Evolutionary conservation across 106 monocot genomes (phyloP), one percentile per base, ranked within the genome.

Genomic region (Acorus gramineus): DNA sequence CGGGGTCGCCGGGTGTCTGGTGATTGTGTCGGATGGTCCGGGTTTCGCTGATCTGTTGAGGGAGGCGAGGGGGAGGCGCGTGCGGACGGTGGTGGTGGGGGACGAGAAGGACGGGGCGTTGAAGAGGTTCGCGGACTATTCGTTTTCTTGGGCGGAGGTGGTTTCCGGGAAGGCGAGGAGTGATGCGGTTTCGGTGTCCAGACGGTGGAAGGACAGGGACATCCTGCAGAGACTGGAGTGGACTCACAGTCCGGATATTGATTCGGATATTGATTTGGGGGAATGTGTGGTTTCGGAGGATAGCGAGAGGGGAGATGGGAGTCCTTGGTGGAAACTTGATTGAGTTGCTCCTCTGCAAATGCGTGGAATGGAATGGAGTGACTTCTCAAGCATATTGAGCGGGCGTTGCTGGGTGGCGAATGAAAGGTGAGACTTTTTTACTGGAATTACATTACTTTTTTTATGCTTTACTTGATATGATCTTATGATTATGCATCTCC

Each of bases 61-160:
- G 52, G 78, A 85, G 67, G 79, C 83, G 57, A 78, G 69, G 72
- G 57, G 10, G 72, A 74, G 83, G 73, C 68, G 85, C 46, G 28
- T 93, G 73, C 80, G 51, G 83, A 80, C 80, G 10, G 89, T 89
- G 64, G 82, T 85, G 11, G 64, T 93, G 3, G 88, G 81, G 46
- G 82, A 80, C 3, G 82, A 85, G 62, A 62, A 62, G 3, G 77
- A 75, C 4, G 89, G 77, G 47, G 73, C 44, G 46, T 66, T 89
- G 53, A 89, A 69, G 80, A 78, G 93, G 69, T 71, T 8, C 49
- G 93, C 87, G 0, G 80, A 93, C 57, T 73, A 59, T 7, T 71
- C 65, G 14, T 85, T 93, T 47, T 74, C 71, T 5, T 93, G 89
- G 93, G 72, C 57, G 66, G 89, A 93, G 10, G 76, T 93, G 60